A percentile compares a stretch with the other conserved stretches of the same genome.
These are phyloP conservation scores for Rhododendron simsii DNA, from an alignment of 148 eudicot genomes.

Conservation along the genomic window DNA sequence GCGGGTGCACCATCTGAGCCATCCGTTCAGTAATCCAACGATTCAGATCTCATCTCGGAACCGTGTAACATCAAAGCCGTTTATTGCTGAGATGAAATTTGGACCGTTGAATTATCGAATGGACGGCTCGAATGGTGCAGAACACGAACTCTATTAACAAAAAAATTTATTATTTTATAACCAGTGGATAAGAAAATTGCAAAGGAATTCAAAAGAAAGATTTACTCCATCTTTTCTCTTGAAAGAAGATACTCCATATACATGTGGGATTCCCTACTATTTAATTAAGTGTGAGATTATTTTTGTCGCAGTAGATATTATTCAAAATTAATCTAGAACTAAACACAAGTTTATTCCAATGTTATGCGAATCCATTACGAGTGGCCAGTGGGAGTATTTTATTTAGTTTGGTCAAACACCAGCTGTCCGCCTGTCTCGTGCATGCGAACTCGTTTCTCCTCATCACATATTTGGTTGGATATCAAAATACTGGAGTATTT, in stretches of 20 bases:
- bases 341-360: too few species aligned
- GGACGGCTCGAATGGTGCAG: too few species aligned
- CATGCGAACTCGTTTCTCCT: not conserved
- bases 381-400: not conserved
- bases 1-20: too few species aligned
- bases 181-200: not conserved
- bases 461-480: not conserved
- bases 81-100: too few species aligned
- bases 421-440: not conserved
- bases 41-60: too few species aligned
- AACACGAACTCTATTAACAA: too few species aligned
- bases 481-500: not conserved
- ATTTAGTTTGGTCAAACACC: not conserved
- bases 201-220: not conserved
- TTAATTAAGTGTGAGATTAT: not conserved
- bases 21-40: too few species aligned
- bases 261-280: not conserved
- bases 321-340: not conserved
- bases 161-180: too few species aligned
- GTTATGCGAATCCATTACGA: too few species aligned
- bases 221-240: not conserved
- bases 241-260: not conserved
- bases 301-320: not conserved
- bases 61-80: too few species aligned
- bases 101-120: too few species aligned